Evolutionary conservation across 306 rosid species (phyloP), one percentile per base, ranked within the genome.

Genomic region (Vicia villosa): DNA sequence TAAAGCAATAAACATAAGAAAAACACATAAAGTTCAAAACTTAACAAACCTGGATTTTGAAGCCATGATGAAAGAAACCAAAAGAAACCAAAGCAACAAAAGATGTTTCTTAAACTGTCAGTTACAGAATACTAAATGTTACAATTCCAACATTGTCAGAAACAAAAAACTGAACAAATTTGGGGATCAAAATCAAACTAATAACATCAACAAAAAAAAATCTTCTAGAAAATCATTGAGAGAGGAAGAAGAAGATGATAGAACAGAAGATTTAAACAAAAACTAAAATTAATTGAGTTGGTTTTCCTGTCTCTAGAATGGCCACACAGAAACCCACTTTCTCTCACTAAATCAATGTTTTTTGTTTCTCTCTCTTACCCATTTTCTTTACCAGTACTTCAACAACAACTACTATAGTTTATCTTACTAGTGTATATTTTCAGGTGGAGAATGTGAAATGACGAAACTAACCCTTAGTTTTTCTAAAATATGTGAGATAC

Each of bases 11-110:
- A 56, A 26, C 37, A 55, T 4, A 55, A 14, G 19, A 47, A 24
- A 24, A 10, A 77, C 46, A 49, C 22, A 65, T 13, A 51, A 40
- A 79, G 63, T 15, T 75, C 7, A 1, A 30, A 71, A 13, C 61
- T 59, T 55, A 45, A 80, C 75, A 72, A 68, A 93, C 98, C 86
- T 88, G 67, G 97, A 78, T 83, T 88, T 94, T 65, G 96, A 74
- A 79, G 97, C 85, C 97, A 88, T 78, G 79, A 73, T 3, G 63
- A 12, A 15, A 34, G 54, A 12, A 21, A 16, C 46, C 24, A 24
- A 54, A 68, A 28, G 43, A 70, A 70, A 62, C 64, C 38, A 34
- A 36, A 30, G 36, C 50, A 34, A 63, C 54, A 28, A 58, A 64
- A 34, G 10, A 68, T 37, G 50, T 1, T 22, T 8, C 3, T 22